Evolutionary conservation across 2,329 filamentous ascomycete genomes (phyloP).

Genomic region (Aotearoamyces nothofagi): DNA sequence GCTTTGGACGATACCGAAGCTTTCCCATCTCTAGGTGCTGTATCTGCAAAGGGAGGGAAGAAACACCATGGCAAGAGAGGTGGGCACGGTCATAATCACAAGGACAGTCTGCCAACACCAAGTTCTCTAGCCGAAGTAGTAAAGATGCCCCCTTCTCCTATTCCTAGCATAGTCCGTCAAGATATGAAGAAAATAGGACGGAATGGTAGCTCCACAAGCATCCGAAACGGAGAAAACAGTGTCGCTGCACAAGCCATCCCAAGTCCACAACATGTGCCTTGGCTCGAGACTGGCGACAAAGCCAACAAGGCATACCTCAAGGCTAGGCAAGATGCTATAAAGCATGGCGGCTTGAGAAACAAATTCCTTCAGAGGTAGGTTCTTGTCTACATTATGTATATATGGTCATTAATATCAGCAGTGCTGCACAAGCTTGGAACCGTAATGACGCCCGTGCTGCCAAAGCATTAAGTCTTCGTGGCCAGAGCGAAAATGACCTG

Average conservation of each 20-base stretch:
- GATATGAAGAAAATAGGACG: slow-evolving; percentile 43
- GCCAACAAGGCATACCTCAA: slow-evolving; percentile 93
- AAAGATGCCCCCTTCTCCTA: slow-evolving; percentile 84
- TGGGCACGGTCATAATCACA: slow-evolving; percentile 57
- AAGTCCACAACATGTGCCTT: slow-evolving; percentile 82
- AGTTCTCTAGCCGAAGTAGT: slow-evolving; percentile 87
- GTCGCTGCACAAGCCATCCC: slow-evolving; percentile 70
- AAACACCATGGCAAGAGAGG: slow-evolving; percentile 89
- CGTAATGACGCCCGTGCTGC: slow-evolving; percentile 92
- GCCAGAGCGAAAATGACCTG: slow-evolving; percentile 90
- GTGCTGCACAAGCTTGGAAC: slow-evolving; percentile 96
- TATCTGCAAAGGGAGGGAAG: slow-evolving; percentile 60
- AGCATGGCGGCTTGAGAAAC: slow-evolving; percentile 89
- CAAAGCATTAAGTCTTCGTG: slow-evolving; percentile 84
- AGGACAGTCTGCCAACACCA: slow-evolving; percentile 47
- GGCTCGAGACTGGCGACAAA: slow-evolving; percentile 83
- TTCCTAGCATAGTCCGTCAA: slow-evolving; percentile 41
- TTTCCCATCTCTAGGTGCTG: slow-evolving; percentile 78
- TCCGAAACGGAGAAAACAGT: slow-evolving; percentile 61
- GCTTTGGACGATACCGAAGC: slow-evolving; percentile 89
- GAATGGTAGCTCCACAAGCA: slow-evolving; percentile 48
- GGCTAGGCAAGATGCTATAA: slow-evolving; percentile 88
- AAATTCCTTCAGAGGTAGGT: slow-evolving; percentile 86
- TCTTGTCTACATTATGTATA: slow-evolving; percentile 4
- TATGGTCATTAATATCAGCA: slow-evolving; percentile 25